These are phyloP conservation scores for Cadophora malorum DNA, from an alignment of 2,329 filamentous ascomycete genomes.

Conservation along the genomic window DNA sequence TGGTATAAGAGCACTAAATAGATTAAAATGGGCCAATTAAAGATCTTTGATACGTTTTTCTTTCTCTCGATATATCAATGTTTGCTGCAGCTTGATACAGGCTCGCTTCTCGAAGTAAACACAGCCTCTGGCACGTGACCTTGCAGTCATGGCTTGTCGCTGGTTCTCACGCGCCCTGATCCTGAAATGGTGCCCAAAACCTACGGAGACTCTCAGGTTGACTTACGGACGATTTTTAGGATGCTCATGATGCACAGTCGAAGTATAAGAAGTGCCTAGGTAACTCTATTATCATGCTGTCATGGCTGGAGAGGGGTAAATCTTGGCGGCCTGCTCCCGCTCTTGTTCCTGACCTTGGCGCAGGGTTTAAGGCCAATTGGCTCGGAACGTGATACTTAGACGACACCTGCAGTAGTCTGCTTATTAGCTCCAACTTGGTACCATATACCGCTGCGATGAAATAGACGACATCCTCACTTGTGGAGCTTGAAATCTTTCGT, in stretches of 20 bases:
- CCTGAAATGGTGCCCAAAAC: too few species aligned
- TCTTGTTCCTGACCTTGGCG: conserved; percentile 1
- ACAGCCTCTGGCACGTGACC: too few species aligned
- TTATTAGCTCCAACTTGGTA: background rate
- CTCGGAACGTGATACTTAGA: background rate
- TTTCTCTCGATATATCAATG: too few species aligned
- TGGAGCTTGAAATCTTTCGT: background rate
- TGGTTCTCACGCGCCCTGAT: too few species aligned
- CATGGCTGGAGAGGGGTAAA: conserved; percentile 1
- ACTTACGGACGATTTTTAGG: background rate
- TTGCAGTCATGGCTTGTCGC: too few species aligned
- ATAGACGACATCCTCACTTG: background rate
- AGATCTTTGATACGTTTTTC: too few species aligned
- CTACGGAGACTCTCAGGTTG: background rate
- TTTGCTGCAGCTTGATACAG: too few species aligned
- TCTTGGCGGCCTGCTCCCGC: background rate
- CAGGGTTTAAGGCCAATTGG: background rate
- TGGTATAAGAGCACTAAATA: too few species aligned
- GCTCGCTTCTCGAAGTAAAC: too few species aligned
- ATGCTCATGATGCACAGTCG: too few species aligned
- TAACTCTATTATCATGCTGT: background rate
- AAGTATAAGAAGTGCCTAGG: background rate
- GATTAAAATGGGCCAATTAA: too few species aligned
- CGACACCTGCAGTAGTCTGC: background rate
- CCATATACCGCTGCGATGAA: background rate